Evolutionary conservation across 345 rosid genomes (phyloP).

Genomic region (Carallia brachiata): DNA sequence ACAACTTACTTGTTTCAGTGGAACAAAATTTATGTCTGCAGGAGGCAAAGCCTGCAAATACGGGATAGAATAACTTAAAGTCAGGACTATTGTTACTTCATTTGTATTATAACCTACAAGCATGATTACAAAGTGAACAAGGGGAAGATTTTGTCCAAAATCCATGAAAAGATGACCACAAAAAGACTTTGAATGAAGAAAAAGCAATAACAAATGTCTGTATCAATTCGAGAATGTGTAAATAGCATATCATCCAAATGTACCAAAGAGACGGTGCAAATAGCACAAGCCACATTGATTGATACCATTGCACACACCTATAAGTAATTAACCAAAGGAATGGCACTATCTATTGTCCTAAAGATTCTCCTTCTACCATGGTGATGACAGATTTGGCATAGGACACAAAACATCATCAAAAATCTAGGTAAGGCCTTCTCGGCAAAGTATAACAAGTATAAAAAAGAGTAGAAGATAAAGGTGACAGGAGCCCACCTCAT

Average conservation of each 20-base stretch:
- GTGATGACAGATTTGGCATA: background rate
- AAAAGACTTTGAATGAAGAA: no score
- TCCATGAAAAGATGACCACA: background rate
- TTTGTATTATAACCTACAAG: background rate
- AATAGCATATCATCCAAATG: no score
- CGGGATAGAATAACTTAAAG: background rate
- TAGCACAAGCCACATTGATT: no score
- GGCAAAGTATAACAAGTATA: background rate
- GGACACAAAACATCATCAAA: background rate
- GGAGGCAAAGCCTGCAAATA: conserved; percentile 73
- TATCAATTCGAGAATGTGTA: no score
- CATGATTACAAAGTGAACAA: background rate
- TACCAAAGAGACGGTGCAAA: no score
- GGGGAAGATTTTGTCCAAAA: background rate
- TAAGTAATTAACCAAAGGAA: no score
- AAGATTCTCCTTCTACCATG: background rate
- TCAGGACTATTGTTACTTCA: background rate
- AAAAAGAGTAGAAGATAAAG: background rate
- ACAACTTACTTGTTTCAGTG: conserved; percentile 67
- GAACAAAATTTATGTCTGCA: conserved; percentile 62
- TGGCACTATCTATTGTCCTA: background rate
- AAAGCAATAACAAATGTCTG: no score
- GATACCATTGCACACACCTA: background rate
- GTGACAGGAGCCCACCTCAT: conserved; percentile 59
- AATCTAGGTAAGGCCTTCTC: background rate